Percentiles rank a stretch among this genome's conserved stretches.
phyloP scores from a whole-genome alignment of 495 filamentous ascomycete genomes.

The Apiosordaria backusii region DNA sequence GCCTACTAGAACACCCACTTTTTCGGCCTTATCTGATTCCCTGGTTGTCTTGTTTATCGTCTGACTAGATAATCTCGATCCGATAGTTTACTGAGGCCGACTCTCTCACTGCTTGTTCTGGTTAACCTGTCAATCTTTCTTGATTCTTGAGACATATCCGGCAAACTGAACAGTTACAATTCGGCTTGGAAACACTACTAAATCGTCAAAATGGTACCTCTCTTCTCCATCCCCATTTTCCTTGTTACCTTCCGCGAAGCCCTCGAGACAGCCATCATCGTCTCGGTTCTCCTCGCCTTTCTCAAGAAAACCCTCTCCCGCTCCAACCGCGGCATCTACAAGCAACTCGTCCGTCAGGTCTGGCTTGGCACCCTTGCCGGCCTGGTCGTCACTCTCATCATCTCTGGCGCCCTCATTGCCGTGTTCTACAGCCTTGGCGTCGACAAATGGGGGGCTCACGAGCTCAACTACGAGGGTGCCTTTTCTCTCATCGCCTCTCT shows the following conservation, averaged over 20 bases:
- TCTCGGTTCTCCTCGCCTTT: constrained; percentile 78
- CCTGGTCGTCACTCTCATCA: constrained; percentile 60
- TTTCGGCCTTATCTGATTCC: neutral
- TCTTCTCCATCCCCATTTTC: constrained; percentile 70
- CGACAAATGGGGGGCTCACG: constrained; percentile 60
- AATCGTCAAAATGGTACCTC: constrained; percentile 46
- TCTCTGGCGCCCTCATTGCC: constrained; percentile 73
- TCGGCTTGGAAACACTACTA: neutral
- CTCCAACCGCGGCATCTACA: constrained; percentile 58
- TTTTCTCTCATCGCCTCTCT: constrained; percentile 67
- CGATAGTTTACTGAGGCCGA: neutral
- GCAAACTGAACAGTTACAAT: no score
- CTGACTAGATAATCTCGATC: neutral
- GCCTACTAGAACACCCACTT: neutral
- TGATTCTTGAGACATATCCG: neutral
- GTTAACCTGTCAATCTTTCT: neutral
- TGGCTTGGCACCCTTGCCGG: constrained; percentile 67
- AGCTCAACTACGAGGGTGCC: constrained; percentile 75
- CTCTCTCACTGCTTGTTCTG: neutral
- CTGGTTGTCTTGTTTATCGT: neutral
- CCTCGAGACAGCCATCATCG: constrained; percentile 74
- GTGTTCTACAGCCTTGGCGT: constrained; percentile 70
- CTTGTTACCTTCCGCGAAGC: constrained; percentile 86
- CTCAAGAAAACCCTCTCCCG: constrained; percentile 71
- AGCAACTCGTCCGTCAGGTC: constrained; percentile 70